These are phyloP conservation scores for Somion occarium DNA, from an alignment of 1,284 basidiomycete species.

Conservation along the genomic window DNA sequence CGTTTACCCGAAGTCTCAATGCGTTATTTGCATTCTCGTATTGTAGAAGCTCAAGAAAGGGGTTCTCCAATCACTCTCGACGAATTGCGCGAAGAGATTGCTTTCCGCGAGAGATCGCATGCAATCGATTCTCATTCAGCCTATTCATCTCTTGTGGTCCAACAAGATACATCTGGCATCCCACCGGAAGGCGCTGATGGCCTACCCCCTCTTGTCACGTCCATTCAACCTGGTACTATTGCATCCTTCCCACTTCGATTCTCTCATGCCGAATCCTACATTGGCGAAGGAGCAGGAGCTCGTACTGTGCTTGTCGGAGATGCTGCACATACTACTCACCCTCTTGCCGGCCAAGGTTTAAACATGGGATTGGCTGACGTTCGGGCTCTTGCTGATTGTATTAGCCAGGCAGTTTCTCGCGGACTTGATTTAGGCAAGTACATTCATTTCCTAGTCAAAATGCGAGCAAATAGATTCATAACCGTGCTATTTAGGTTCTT, in stretches of 20 bases:
- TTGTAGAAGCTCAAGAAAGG: conserved; percentile 48
- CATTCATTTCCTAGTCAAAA: neutral
- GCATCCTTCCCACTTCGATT: conserved; percentile 91
- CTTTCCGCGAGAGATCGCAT: conserved; percentile 67
- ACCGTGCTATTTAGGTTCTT: conserved; percentile 59
- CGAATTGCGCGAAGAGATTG: conserved; percentile 54
- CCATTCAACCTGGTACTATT: conserved; percentile 71
- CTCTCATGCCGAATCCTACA: conserved; percentile 85
- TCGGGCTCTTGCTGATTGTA: conserved; percentile 59
- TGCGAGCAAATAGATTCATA: neutral
- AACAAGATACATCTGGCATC: conserved; percentile 38
- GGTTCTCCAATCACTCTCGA: conserved; percentile 40
- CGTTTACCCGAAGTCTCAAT: conserved; percentile 79
- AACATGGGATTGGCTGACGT: conserved; percentile 92
- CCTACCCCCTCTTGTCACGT: conserved; percentile 73
- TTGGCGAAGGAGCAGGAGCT: conserved; percentile 61
- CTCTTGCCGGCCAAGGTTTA: conserved; percentile 95
- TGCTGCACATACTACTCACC: conserved; percentile 94
- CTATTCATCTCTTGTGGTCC: conserved; percentile 44
- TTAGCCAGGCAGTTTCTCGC: conserved; percentile 48
- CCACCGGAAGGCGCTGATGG: conserved; percentile 58
- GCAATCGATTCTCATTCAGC: conserved; percentile 57
- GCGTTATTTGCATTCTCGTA: conserved; percentile 58
- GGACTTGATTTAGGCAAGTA: conserved; percentile 79
- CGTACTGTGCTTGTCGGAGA: conserved; percentile 92